phyloP scores from a whole-genome alignment of 2,329 filamentous ascomycete genomes.

The Ophioceras dolichostomum region DNA sequence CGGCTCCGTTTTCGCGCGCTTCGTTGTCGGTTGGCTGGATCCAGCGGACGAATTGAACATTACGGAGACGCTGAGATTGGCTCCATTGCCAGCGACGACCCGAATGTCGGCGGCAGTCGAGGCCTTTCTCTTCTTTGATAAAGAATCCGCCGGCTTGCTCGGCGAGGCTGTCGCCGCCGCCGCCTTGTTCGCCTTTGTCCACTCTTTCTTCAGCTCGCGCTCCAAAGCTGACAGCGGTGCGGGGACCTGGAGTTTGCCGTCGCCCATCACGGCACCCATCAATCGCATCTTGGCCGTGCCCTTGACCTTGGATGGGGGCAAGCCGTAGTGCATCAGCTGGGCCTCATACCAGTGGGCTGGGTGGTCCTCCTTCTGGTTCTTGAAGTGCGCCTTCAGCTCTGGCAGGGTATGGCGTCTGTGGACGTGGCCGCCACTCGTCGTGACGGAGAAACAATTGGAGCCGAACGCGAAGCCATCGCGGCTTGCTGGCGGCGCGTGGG shows the following conservation, averaged over 20 bases:
- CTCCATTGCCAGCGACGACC: neutral
- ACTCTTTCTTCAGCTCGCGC: slow-evolving; percentile 43
- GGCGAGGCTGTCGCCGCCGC: too few relatives aligned
- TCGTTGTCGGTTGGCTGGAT: neutral
- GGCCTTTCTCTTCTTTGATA: neutral
- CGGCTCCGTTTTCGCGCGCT: neutral
- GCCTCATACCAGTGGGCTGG: slow-evolving; percentile 51
- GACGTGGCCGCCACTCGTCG: slow-evolving; percentile 27
- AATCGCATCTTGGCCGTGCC: slow-evolving; percentile 45
- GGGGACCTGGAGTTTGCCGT: slow-evolving; percentile 31
- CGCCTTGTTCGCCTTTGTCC: slow-evolving; percentile 20
- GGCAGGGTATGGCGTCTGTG: slow-evolving; percentile 30
- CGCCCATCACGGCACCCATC: slow-evolving; percentile 39
- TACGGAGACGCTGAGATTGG: neutral
- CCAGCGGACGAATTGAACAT: neutral
- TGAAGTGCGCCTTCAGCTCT: slow-evolving; percentile 33
- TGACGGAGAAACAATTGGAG: slow-evolving; percentile 28
- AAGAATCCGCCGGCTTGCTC: too few relatives aligned
- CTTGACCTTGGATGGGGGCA: slow-evolving; percentile 43
- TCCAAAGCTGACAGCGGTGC: slow-evolving; percentile 34
- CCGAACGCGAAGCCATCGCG: slow-evolving; percentile 28
- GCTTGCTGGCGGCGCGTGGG: slow-evolving; percentile 13
- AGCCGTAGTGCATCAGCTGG: slow-evolving; percentile 49
- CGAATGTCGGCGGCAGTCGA: neutral
- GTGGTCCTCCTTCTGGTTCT: slow-evolving; percentile 28